phyloP scores from a whole-genome alignment of 164 flowering plant species.

The Vitis riparia region DNA sequence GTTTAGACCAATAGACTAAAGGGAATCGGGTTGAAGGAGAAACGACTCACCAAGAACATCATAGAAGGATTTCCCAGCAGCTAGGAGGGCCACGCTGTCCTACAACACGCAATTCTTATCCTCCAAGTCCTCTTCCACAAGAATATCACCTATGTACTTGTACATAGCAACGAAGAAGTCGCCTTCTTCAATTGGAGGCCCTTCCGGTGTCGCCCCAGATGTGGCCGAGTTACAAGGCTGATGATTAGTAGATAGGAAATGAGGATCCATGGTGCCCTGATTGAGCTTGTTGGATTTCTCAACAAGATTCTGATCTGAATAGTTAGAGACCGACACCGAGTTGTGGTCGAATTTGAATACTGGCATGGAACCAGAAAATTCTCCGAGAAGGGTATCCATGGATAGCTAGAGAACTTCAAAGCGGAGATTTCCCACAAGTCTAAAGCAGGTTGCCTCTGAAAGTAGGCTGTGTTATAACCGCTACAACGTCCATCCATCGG shows the following conservation, averaged over 20 bases:
- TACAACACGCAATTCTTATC: constrained; percentile 10
- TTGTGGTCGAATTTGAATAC: not conserved
- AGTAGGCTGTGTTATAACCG: no score
- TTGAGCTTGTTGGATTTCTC: no score
- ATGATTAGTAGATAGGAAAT: not conserved
- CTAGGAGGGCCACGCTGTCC: constrained; percentile 13
- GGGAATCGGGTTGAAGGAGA: not conserved
- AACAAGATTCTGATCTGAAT: not conserved
- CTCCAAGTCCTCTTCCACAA: constrained; percentile 21
- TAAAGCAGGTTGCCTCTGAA: no score
- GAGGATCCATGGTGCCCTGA: not conserved
- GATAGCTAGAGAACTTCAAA: not conserved
- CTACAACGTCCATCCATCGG: no score
- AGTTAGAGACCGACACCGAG: not conserved
- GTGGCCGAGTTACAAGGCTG: no score
- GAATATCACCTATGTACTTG: constrained; percentile 16
- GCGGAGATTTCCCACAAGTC: no score
- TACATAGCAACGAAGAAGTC: not conserved
- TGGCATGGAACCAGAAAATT: not conserved
- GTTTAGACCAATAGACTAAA: no score
- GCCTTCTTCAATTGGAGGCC: not conserved
- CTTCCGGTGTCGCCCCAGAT: not conserved
- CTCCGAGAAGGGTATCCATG: not conserved
- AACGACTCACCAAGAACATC: constrained; percentile 7
- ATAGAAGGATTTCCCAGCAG: constrained; percentile 17